These are phyloP conservation scores for Saprolegnia diclina DNA, from an alignment of 352 stramenopile genomes.

Conservation along the genomic window DNA sequence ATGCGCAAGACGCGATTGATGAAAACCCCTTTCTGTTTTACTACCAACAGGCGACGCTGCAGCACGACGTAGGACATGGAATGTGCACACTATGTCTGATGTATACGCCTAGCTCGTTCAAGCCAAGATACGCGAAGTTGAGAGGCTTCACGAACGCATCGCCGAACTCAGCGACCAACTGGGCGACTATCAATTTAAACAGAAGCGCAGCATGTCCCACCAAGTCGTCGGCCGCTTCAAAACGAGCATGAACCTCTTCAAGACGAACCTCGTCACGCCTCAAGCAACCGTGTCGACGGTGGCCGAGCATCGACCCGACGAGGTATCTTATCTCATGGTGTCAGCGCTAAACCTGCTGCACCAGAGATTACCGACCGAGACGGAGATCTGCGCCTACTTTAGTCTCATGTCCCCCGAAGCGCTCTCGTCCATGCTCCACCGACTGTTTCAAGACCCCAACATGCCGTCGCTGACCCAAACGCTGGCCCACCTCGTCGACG, in stretches of 20 bases:
- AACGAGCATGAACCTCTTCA: slow-evolving; percentile 11
- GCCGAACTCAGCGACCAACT: neutral
- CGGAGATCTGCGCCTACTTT: slow-evolving; percentile 12
- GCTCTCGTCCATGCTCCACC: slow-evolving; percentile 9
- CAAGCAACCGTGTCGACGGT: neutral
- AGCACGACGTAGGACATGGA: neutral
- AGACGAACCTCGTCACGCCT: neutral
- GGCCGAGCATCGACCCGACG: too few species aligned
- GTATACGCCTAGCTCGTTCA: neutral
- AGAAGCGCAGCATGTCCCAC: neutral
- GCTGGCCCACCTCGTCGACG: slow-evolving; percentile 4
- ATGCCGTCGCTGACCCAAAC: neutral
- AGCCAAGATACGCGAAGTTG: neutral
- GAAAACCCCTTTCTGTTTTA: slow-evolving; percentile 15
- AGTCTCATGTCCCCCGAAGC: slow-evolving; percentile 14
- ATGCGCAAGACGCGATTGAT: neutral
- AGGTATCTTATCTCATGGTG: too few species aligned
- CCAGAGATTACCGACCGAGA: slow-evolving; percentile 2
- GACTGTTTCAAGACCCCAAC: slow-evolving; percentile 9
- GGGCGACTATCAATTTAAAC: neutral
- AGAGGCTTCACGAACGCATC: neutral
- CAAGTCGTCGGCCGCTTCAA: neutral
- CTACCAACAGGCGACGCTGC: neutral
- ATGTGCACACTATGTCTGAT: neutral
- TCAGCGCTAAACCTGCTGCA: too few species aligned